Percentiles rank a stretch among this genome's conserved stretches.
These are phyloP conservation scores for Saccharomyces hybrid DNA, from an alignment of 1,139 yeast genomes.

Conservation along the genomic window DNA sequence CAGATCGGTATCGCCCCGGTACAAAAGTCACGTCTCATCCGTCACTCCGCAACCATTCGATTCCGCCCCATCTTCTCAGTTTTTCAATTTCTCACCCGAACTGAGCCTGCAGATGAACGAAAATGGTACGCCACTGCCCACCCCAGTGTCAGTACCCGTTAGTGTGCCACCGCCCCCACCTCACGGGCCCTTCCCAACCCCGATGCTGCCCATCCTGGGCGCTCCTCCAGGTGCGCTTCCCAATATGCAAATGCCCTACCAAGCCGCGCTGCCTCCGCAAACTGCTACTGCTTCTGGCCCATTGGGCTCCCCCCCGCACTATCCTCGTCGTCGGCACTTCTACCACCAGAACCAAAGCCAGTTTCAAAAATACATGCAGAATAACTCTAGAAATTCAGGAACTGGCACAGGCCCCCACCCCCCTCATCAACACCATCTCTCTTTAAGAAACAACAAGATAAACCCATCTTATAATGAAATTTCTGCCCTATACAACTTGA, in stretches of 20 bases:
- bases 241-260: neutral
- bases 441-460: neutral
- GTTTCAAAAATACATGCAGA: constrained; percentile 1
- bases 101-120: neutral
- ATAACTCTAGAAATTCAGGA: neutral
- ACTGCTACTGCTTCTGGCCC: constrained; percentile 1
- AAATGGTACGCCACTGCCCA: neutral
- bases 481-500: neutral
- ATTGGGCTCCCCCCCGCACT: neutral
- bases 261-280: neutral
- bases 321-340: constrained; percentile 1
- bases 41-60: neutral
- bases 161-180: neutral
- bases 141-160: neutral
- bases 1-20: neutral
- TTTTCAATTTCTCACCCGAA: neutral
- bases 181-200: neutral
- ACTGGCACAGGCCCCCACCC: constrained; percentile 2
- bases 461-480: neutral
- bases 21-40: neutral
- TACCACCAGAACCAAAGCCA: neutral
- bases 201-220: neutral
- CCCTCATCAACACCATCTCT: constrained; percentile 4
- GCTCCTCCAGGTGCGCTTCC: neutral
- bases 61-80: neutral